Conservation (phyloP, 768 basidiomycete genomes). For the Boletus barrowsii region DNA sequence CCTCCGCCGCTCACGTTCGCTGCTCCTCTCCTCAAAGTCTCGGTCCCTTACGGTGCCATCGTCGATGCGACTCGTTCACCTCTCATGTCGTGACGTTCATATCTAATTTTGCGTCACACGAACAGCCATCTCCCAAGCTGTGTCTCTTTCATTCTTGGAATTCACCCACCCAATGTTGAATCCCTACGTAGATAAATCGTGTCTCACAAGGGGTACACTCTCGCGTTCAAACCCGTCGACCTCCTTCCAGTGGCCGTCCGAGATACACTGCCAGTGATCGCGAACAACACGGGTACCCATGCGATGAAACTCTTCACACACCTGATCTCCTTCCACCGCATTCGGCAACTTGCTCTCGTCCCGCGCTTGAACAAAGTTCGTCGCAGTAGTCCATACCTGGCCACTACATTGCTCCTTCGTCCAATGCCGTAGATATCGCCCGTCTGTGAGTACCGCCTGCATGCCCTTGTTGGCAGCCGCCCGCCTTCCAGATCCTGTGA, state of each 20-base stretch:
- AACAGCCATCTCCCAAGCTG: slow-evolving; percentile 3
- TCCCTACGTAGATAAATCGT: neutral
- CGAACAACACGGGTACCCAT: slow-evolving; percentile 7
- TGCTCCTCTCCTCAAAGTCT: neutral
- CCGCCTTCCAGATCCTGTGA: slow-evolving; percentile 13
- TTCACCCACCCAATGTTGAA: neutral
- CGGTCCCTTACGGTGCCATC: slow-evolving; percentile 9
- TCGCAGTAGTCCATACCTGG: slow-evolving; percentile 2
- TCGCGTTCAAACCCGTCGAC: neutral
- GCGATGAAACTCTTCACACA: slow-evolving; percentile 11
- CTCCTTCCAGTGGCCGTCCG: neutral
- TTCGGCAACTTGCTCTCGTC: slow-evolving; percentile 8
- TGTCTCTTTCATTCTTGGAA: slow-evolving; percentile 1
- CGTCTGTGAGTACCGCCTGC: neutral
- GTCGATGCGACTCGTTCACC: neutral
- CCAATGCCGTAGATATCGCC: neutral
- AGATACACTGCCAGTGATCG: slow-evolving; percentile 17
- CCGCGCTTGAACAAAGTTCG: slow-evolving; percentile 4
- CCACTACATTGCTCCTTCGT: neutral
- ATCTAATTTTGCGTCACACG: too few relatives aligned
- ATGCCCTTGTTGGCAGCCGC: neutral
- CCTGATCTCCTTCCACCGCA: neutral
- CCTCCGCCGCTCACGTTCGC: slow-evolving; percentile 15
- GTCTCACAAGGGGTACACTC: too few relatives aligned
- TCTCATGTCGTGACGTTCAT: too few relatives aligned